Percentiles rank a stretch among this genome's conserved stretches.
Evolutionary conservation across 495 filamentous ascomycete species (phyloP).

Genomic region (Oidiodendron maius): DNA sequence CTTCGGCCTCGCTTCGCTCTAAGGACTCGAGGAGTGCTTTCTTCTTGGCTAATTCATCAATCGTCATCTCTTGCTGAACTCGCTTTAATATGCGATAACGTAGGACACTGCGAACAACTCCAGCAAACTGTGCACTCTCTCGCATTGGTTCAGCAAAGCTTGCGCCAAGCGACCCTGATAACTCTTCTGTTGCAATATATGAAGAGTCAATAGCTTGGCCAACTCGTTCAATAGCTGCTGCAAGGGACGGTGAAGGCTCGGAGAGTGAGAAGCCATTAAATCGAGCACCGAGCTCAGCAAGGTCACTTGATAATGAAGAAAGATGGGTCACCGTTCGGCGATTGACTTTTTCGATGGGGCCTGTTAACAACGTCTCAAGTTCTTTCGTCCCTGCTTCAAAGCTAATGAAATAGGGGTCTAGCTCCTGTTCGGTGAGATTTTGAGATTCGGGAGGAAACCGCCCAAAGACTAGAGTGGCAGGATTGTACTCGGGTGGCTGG

Average conservation of each 20-base stretch:
- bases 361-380: conserved; percentile 77
- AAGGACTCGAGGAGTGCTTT: conserved; percentile 69
- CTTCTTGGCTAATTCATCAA: conserved; percentile 83
- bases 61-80: conserved; percentile 95
- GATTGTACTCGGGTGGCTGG: conserved; percentile 30
- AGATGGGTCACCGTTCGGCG: conserved; percentile 81
- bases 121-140: conserved; percentile 94
- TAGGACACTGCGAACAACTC: conserved; percentile 82
- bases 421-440: conserved; percentile 75
- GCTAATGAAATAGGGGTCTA: conserved; percentile 91
- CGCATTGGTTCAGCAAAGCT: conserved; percentile 96
- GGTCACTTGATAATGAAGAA: conserved; percentile 73
- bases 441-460: conserved; percentile 78
- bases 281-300: conserved; percentile 85
- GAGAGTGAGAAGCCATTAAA: conserved; percentile 97
- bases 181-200: conserved; percentile 90
- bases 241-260: conserved; percentile 78
- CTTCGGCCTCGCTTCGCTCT: conserved; percentile 85
- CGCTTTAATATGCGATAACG: conserved; percentile 86
- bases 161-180: conserved; percentile 74
- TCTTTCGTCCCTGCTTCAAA: conserved; percentile 87
- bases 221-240: conserved; percentile 88
- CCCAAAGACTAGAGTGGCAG: conserved; percentile 61
- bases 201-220: conserved; percentile 94
- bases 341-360: conserved; percentile 94